Evolutionary conservation across 257 asterid genomes (phyloP).

Genomic region (Handroanthus guayacan): DNA sequence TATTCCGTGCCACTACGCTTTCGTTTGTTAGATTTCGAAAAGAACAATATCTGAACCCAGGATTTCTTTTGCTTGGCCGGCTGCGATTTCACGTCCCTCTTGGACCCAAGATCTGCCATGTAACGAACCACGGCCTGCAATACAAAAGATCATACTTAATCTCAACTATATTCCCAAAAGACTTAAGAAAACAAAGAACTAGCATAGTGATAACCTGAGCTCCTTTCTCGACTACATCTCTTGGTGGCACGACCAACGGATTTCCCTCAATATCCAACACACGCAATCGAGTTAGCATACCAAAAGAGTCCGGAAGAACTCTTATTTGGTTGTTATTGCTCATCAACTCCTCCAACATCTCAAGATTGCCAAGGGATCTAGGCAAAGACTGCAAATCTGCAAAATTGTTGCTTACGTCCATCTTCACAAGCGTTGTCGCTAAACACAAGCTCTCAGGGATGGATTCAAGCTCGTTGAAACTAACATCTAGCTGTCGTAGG

Average conservation of each 20-base stretch:
- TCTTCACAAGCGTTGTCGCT: slow-evolving; percentile 76
- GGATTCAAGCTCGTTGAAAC: slow-evolving; percentile 86
- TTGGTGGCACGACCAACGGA: slow-evolving; percentile 76
- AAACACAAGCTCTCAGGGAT: slow-evolving; percentile 93
- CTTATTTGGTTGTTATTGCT: slow-evolving; percentile 76
- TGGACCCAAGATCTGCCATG: slow-evolving; percentile 71
- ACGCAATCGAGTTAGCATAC: slow-evolving; percentile 67
- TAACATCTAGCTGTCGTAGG: slow-evolving; percentile 76
- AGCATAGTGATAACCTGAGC: slow-evolving; percentile 62
- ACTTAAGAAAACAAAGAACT: background rate
- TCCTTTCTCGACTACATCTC: slow-evolving; percentile 63
- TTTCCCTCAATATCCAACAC: slow-evolving; percentile 77
- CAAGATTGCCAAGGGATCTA: slow-evolving; percentile 89
- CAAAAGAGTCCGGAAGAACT: slow-evolving; percentile 79
- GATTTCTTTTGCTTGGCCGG: slow-evolving; percentile 70
- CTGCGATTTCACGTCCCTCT: slow-evolving; percentile 63
- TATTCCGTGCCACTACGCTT: slow-evolving; percentile 57
- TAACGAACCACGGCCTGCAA: slow-evolving; percentile 79
- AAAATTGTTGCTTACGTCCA: slow-evolving; percentile 91
- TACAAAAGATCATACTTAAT: slow-evolving; percentile 24
- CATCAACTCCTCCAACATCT: slow-evolving; percentile 83
- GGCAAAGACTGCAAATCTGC: slow-evolving; percentile 80
- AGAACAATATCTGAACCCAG: slow-evolving; percentile 70
- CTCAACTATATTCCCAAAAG: background rate
- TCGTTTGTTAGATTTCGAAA: slow-evolving; percentile 76